Evolutionary conservation across 805 yeast species (phyloP), one percentile per base, ranked within the genome.

Genomic region (Starmerella vitae): DNA sequence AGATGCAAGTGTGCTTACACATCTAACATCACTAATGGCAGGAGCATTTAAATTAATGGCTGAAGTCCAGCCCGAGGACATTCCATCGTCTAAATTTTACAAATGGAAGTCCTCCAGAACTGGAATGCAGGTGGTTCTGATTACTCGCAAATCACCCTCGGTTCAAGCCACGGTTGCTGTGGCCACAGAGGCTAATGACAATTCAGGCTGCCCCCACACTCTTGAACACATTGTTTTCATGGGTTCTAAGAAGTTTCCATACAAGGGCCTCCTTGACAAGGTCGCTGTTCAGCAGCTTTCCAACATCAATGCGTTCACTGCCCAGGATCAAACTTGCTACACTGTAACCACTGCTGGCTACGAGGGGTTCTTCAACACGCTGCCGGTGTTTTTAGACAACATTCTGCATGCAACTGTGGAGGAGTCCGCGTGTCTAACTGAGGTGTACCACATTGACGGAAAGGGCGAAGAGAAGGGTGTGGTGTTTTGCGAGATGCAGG

Each of bases 401-500:
- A 60, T 91, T 19, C 58, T 85, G 33, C 59, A 75, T 50, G 96
- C 98, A 2, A 82, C 93, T 0, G 62, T 91, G 37, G 78, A 94
- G 1, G 93, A 85, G 54, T 82, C 76, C 37, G 94, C 94, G 0
- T 91, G 94, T 52, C 63, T 78, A 38, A 91, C 98, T 1, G 98
- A 91, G 57, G 97, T 91, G 7, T 83, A 83, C 57, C 97, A 91
- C 57, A 72, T 91, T 33, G 97, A 91, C 57, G 94, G 93, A 2
- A 69, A 73, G 7, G 94, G 81, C 24, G 74, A 78, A 47, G 98
- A 91, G 50, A 84, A 84, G 56, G 98, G 98, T 50, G 98, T 91
- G 22, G 97, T 91, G 3, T 91, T 80, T 56, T 78, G 93, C 38
- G 98, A 91, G 61, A 91, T 91, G 97, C 95, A 83, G 54, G 96